A percentile compares a stretch with the other conserved stretches of the same genome.
Evolutionary conservation across 2,329 filamentous ascomycete species (phyloP).

Genomic region (Colletotrichum horii): DNA sequence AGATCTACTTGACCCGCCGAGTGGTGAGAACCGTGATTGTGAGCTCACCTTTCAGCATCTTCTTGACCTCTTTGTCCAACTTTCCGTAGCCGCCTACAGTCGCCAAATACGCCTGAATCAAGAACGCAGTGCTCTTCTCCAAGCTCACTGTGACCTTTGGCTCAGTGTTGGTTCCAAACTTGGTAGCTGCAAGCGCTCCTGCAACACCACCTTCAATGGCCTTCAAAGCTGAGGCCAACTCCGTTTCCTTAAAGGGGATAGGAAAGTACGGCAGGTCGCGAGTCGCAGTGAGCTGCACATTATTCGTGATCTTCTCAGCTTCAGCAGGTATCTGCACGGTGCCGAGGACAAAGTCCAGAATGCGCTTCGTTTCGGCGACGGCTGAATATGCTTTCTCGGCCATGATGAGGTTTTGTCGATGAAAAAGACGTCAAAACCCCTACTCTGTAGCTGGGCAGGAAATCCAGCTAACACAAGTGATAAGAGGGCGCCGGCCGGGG

Average conservation of each 20-base stretch:
- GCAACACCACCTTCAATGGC: constrained; percentile 44
- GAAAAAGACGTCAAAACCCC: neutral
- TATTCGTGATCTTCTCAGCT: constrained; percentile 23
- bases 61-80: constrained; percentile 37
- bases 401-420: neutral
- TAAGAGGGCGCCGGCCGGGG: neutral
- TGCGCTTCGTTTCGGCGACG: constrained; percentile 26
- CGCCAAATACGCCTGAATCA: constrained; percentile 40
- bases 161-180: constrained; percentile 7
- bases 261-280: constrained; percentile 48
- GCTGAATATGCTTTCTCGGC: constrained; percentile 26
- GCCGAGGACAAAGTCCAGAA: constrained; percentile 32
- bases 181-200: constrained; percentile 33
- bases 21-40: neutral
- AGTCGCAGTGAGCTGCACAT: constrained; percentile 36
- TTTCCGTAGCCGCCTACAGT: constrained; percentile 42
- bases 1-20: neutral
- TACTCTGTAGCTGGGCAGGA: neutral
- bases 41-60: constrained; percentile 32
- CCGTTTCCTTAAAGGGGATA: constrained; percentile 53
- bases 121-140: constrained; percentile 49
- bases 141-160: constrained; percentile 34
- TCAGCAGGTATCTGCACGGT: constrained; percentile 33
- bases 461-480: neutral
- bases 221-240: constrained; percentile 48